Conservation (phyloP, 805 yeast genomes). For the Priceomyces melissophilus region DNA sequence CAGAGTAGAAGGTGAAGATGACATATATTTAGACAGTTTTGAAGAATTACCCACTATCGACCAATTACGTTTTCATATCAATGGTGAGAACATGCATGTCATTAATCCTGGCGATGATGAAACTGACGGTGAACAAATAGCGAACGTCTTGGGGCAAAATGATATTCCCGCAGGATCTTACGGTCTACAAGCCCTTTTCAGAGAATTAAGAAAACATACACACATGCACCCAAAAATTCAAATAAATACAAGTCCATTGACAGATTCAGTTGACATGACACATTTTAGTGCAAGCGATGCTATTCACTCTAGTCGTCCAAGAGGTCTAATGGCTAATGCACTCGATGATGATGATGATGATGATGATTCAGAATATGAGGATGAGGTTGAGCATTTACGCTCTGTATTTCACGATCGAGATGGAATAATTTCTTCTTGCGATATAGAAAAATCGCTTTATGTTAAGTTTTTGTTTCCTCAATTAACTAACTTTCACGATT, state of each 20-base stretch:
- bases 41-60: slow-evolving; percentile 26
- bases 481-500: slow-evolving; percentile 10
- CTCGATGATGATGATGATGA: no score
- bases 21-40: slow-evolving; percentile 18
- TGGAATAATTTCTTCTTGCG: background rate
- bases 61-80: slow-evolving; percentile 10
- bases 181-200: slow-evolving; percentile 30
- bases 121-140: background rate
- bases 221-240: slow-evolving; percentile 8
- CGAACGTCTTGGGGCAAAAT: background rate
- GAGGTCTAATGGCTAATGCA: no score
- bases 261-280: slow-evolving; percentile 11
- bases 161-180: slow-evolving; percentile 20
- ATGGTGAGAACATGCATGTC: background rate
- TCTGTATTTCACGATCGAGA: no score
- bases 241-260: slow-evolving; percentile 10
- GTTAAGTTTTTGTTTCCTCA: slow-evolving; percentile 15
- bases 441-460: background rate
- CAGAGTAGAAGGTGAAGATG: slow-evolving; percentile 10
- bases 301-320: no score
- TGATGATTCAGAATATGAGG: background rate
- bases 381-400: background rate
- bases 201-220: slow-evolving; percentile 30
- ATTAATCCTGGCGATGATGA: slow-evolving; percentile 1
- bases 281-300: no score